Conservation (phyloP, 208 protist species). For the Endotrypanum monterogeii region DNA sequence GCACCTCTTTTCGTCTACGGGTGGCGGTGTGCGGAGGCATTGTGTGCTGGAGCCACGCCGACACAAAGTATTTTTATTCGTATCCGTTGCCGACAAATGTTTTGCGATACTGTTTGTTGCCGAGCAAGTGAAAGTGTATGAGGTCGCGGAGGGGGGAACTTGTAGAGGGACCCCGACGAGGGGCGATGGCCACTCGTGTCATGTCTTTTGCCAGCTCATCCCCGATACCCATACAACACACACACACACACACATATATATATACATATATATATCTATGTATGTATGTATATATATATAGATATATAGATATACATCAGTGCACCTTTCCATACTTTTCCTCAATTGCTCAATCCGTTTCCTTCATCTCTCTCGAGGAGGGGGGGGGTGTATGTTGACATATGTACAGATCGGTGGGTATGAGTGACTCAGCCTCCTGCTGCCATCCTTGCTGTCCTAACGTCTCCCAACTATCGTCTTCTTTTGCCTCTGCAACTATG, state of each 20-base stretch:
- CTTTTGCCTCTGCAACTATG: background rate
- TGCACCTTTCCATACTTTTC: background rate
- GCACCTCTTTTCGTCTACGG: background rate
- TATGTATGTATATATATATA: no score
- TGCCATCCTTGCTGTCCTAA: background rate
- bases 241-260: no score
- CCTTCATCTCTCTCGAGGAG: background rate
- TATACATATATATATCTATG: no score
- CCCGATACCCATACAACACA: background rate
- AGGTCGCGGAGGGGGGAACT: background rate
- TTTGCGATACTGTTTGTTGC: background rate
- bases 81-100: background rate
- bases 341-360: slow-evolving; percentile 3
- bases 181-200: background rate
- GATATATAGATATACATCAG: no score
- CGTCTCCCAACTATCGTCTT: background rate
- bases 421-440: background rate
- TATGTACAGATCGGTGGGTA: background rate
- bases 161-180: background rate
- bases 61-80: background rate
- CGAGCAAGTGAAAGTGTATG: background rate
- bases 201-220: background rate
- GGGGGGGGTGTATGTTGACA: background rate
- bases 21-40: no score
- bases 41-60: background rate